A percentile compares a stretch with the other conserved stretches of the same genome.
Conservation (phyloP, 371 early-diverging fungal genomes). For the Mortierella sp. region DNA sequence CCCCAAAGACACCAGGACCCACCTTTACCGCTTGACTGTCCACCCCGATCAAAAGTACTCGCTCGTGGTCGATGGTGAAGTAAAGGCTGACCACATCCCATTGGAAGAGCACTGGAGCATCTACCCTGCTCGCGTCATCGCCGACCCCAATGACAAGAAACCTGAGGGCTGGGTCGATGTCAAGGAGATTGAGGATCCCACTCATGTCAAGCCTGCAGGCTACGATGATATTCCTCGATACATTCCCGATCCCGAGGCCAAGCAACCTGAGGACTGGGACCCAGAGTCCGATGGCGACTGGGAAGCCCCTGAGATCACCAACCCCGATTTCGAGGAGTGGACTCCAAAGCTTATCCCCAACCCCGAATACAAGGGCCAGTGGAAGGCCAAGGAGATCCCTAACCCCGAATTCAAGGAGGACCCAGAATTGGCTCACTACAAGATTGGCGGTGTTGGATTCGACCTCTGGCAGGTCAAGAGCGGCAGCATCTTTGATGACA, state of each 20-base stretch:
- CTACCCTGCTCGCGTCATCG: conserved; percentile 84
- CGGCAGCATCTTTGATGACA: conserved; percentile 93
- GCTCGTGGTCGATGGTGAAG: conserved; percentile 82
- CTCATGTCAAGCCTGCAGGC: conserved; percentile 84
- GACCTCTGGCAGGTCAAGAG: conserved; percentile 98
- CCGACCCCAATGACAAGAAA: conserved; percentile 90
- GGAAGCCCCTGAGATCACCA: conserved; percentile 87
- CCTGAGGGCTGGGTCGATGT: conserved; percentile 96
- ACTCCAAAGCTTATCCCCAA: conserved; percentile 86
- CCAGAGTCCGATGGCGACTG: conserved; percentile 88
- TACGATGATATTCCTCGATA: conserved; percentile 82
- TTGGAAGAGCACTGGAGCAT: conserved; percentile 88
- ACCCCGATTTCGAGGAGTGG: conserved; percentile 92
- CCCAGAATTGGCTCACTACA: conserved; percentile 79
- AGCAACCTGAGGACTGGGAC: conserved; percentile 95
- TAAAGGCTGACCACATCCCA: conserved; percentile 59
- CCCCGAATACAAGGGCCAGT: conserved; percentile 95
- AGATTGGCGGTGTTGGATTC: conserved; percentile 88
- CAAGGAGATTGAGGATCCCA: conserved; percentile 82
- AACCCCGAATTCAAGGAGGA: conserved; percentile 95
- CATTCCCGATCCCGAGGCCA: conserved; percentile 86
- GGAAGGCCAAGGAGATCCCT: conserved; percentile 89
- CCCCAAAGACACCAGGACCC: conserved; percentile 79
- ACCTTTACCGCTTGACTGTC: conserved; percentile 92
- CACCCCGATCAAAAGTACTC: conserved; percentile 89